Conservation (phyloP, 1,139 yeast genomes). For the Ashbya aceris region DNA sequence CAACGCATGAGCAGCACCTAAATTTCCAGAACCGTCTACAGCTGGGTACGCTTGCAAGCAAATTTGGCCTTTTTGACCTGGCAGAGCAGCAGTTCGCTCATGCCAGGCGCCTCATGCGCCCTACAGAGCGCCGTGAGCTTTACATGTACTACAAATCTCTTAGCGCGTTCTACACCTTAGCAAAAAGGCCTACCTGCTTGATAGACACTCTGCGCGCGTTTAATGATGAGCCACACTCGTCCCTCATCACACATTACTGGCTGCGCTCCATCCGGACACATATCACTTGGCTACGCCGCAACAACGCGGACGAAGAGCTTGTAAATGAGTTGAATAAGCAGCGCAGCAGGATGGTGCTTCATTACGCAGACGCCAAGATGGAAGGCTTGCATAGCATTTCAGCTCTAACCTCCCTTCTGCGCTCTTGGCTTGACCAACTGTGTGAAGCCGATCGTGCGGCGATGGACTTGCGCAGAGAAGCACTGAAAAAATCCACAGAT, state of each 20-base stretch:
- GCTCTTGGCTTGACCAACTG: slow-evolving; percentile 10
- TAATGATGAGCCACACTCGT: slow-evolving; percentile 13
- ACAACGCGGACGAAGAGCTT: slow-evolving; percentile 5
- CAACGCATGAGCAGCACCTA: slow-evolving; percentile 9
- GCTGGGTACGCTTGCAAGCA: slow-evolving; percentile 13
- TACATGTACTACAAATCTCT: slow-evolving; percentile 18
- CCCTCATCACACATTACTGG: slow-evolving; percentile 3
- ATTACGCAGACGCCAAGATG: slow-evolving; percentile 11
- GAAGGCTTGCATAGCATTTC: slow-evolving; percentile 16
- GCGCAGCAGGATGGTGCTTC: slow-evolving; percentile 10
- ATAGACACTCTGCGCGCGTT: slow-evolving; percentile 15
- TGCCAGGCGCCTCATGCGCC: slow-evolving; percentile 9
- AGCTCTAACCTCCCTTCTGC: slow-evolving; percentile 10
- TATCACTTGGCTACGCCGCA: slow-evolving; percentile 12
- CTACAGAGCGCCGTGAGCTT: slow-evolving; percentile 14
- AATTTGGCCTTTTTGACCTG: slow-evolving; percentile 8
- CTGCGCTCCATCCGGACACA: slow-evolving; percentile 9
- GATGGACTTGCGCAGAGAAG: no score
- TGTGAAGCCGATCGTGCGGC: no score
- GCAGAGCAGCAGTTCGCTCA: slow-evolving; percentile 10
- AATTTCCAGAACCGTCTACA: slow-evolving; percentile 20
- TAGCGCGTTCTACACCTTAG: slow-evolving; percentile 15
- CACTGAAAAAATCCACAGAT: no score
- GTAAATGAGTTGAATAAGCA: slow-evolving; percentile 7
- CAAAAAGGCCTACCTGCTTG: slow-evolving; percentile 12